Evolutionary conservation across 2,329 filamentous ascomycete species (phyloP).

Genomic region (Arthroderma sp.): DNA sequence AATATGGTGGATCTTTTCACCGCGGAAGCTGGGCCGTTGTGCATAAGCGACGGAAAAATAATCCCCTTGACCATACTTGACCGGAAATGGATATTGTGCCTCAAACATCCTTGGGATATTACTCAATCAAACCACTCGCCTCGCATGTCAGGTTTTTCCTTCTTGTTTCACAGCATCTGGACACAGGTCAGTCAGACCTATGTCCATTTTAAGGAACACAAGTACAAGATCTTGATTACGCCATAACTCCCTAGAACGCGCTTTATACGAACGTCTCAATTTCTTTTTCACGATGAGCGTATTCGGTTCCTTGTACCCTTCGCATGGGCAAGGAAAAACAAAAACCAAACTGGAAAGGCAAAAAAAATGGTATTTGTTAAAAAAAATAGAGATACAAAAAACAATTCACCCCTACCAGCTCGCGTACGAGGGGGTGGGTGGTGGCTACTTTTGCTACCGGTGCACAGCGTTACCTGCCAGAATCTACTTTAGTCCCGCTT

Average conservation of each 20-base stretch:
- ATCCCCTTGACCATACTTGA: neutral
- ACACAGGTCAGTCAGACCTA: neutral
- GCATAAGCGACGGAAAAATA: constrained; percentile 1
- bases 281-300: neutral
- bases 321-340: neutral
- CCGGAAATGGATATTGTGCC: constrained; percentile 4
- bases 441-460: neutral
- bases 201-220: neutral
- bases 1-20: constrained; percentile 3
- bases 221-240: constrained; percentile 1
- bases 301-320: constrained; percentile 3
- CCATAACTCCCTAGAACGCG: neutral
- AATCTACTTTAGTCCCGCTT: neutral
- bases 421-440: constrained; percentile 3
- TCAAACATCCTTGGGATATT: constrained; percentile 2
- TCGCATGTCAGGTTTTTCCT: neutral
- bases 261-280: constrained; percentile 2
- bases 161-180: constrained; percentile 1
- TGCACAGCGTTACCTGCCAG: constrained; percentile 2
- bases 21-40: constrained; percentile 3
- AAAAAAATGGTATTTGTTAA: neutral
- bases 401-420: constrained; percentile 5
- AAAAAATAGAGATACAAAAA: constrained; percentile 4
- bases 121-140: constrained; percentile 1
- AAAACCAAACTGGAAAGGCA: neutral